Conservation (phyloP, 495 filamentous ascomycete species). For the Ascobolus immersus region DNA sequence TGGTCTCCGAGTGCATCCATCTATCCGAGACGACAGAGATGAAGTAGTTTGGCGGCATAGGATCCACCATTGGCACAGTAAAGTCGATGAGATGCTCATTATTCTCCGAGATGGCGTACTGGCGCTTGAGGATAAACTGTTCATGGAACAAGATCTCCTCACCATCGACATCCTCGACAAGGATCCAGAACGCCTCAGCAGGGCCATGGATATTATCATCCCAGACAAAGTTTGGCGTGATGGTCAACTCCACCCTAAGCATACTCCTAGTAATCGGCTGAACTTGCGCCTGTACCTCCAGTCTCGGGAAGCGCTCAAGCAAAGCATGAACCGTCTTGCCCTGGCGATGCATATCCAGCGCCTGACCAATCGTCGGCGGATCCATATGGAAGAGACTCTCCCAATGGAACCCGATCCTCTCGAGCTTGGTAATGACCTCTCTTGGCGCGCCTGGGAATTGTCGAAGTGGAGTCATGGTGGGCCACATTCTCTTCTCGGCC, state of each 20-base stretch:
- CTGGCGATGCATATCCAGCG: slow-evolving; percentile 53
- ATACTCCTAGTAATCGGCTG: slow-evolving; percentile 89
- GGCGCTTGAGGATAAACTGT: slow-evolving; percentile 68
- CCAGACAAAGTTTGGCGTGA: slow-evolving; percentile 91
- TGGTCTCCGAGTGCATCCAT: slow-evolving; percentile 96
- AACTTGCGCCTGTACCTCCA: slow-evolving; percentile 76
- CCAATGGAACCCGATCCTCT: slow-evolving; percentile 88
- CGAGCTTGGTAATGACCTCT: slow-evolving; percentile 75
- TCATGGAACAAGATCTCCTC: slow-evolving; percentile 93
- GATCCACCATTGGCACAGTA: slow-evolving; percentile 84
- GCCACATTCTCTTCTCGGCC: slow-evolving; percentile 99
- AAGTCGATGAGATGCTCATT: slow-evolving; percentile 97
- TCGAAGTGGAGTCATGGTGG: slow-evolving; percentile 82
- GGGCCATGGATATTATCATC: slow-evolving; percentile 67
- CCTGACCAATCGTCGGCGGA: slow-evolving; percentile 84
- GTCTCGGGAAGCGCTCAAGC: slow-evolving; percentile 73
- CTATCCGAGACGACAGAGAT: slow-evolving; percentile 79
- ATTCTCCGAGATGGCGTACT: slow-evolving; percentile 52
- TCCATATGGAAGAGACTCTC: slow-evolving; percentile 83
- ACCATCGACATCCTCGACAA: slow-evolving; percentile 92
- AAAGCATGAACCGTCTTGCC: slow-evolving; percentile 64
- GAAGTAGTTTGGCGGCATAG: slow-evolving; percentile 97
- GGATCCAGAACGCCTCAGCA: slow-evolving; percentile 84
- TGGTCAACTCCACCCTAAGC: slow-evolving; percentile 79
- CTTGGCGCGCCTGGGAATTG: slow-evolving; percentile 62